A percentile compares a stretch with the other conserved stretches of the same genome.
These are phyloP conservation scores for Ceratobasidium sp. DNA, from an alignment of 1,284 basidiomycete species.

Conservation along the genomic window DNA sequence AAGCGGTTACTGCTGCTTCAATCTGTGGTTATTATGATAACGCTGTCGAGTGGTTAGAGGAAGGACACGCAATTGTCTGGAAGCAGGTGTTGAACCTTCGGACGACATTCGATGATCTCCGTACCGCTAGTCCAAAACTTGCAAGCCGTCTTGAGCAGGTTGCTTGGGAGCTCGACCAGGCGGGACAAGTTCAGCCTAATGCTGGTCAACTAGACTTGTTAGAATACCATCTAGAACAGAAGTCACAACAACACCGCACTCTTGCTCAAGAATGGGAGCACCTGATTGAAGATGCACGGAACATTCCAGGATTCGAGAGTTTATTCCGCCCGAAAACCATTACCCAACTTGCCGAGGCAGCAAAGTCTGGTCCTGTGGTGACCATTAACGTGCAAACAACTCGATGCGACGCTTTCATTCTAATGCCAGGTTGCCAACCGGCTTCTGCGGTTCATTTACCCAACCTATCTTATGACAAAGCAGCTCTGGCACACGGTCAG, in stretches of 20 bases:
- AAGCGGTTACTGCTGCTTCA: slow-evolving; percentile 56
- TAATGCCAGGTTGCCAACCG: neutral
- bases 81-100: slow-evolving; percentile 49
- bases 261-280: neutral
- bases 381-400: slow-evolving; percentile 52
- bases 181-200: neutral
- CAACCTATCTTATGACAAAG: neutral
- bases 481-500: neutral
- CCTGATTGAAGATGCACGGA: neutral
- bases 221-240: neutral
- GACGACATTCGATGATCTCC: slow-evolving; percentile 42
- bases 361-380: slow-evolving; percentile 52
- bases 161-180: neutral
- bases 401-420: slow-evolving; percentile 52
- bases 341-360: neutral
- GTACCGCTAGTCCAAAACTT: neutral
- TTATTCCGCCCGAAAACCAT: slow-evolving; percentile 2
- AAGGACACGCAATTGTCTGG: slow-evolving; percentile 53
- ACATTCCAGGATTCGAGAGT: neutral
- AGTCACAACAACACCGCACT: neutral
- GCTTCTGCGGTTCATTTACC: neutral
- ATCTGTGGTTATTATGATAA: slow-evolving; percentile 52
- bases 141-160: neutral
- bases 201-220: no score
- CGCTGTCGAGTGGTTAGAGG: slow-evolving; percentile 55